A percentile compares a stretch with the other conserved stretches of the same genome.
Evolutionary conservation across 2,329 filamentous ascomycete genomes (phyloP).

Genomic region (Hypoxylon sp.): DNA sequence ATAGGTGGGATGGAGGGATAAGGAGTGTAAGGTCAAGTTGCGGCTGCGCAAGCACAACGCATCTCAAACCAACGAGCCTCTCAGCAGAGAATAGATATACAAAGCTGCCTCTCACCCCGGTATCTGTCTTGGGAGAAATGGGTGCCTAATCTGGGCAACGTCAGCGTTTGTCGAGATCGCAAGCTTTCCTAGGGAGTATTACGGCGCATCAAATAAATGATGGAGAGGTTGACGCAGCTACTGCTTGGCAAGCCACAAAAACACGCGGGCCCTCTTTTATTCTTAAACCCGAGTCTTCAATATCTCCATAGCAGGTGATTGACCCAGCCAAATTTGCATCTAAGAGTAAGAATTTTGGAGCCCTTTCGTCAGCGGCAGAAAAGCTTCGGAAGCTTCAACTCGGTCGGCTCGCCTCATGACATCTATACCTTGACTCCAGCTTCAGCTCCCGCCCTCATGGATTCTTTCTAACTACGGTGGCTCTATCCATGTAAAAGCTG

Average conservation of each 20-base stretch:
- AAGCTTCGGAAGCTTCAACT: constrained; percentile 25
- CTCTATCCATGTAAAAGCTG: constrained; percentile 42
- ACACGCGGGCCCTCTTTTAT: constrained; percentile 14
- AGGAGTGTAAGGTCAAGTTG: constrained; percentile 2
- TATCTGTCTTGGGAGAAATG: background rate
- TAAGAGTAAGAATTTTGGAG: background rate
- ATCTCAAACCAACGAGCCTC: constrained; percentile 21
- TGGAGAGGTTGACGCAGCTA: constrained; percentile 31
- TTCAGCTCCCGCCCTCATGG: constrained; percentile 7
- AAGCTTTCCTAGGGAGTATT: constrained; percentile 12
- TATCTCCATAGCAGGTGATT: background rate
- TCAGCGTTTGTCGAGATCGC: constrained; percentile 18
- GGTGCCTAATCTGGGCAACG: constrained; percentile 23
- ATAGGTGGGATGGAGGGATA: constrained; percentile 14
- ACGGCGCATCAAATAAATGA: constrained; percentile 6
- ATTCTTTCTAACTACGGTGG: background rate
- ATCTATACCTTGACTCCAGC: background rate
- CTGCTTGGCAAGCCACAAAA: constrained; percentile 22
- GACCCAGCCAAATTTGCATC: background rate
- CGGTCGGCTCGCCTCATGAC: constrained; percentile 4
- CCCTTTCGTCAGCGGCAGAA: constrained; percentile 21
- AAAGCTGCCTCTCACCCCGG: background rate
- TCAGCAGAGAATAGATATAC: constrained; percentile 7
- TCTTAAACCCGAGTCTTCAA: background rate
- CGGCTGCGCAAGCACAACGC: constrained; percentile 18